Conservation (phyloP, 257 asterid species). For the Primulina huaijiensis region DNA sequence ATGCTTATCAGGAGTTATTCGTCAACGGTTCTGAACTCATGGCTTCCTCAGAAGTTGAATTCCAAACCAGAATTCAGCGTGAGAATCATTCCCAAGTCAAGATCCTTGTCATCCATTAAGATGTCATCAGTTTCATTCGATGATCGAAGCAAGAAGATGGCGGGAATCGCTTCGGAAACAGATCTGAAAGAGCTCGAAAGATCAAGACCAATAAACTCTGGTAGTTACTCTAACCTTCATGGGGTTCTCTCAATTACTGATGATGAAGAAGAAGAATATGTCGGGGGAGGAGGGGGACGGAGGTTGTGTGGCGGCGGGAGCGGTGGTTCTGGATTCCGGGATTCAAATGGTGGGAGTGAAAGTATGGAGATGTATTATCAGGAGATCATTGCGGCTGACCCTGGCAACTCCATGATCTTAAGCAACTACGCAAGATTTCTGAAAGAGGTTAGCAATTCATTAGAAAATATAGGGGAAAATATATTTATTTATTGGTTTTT, state of each 20-base stretch:
- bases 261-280: constrained; percentile 19
- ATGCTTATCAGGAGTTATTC: constrained; percentile 51
- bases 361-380: constrained; percentile 39
- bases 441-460: too few relatives aligned
- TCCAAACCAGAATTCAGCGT: constrained; percentile 20
- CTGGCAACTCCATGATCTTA: constrained; percentile 42
- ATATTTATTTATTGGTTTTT: too few relatives aligned
- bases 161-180: constrained; percentile 19
- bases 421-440: constrained; percentile 52
- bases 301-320: constrained; percentile 18
- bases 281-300: constrained; percentile 25
- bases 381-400: constrained; percentile 44
- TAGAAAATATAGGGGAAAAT: too few relatives aligned
- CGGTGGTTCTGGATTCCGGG: constrained; percentile 26
- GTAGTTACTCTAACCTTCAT: constrained; percentile 25
- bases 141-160: constrained; percentile 12
- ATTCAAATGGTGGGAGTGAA: constrained; percentile 24
- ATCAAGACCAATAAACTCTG: not conserved
- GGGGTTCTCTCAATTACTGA: constrained; percentile 17
- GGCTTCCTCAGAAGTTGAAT: constrained; percentile 13
- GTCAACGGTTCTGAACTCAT: constrained; percentile 34
- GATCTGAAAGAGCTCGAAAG: constrained; percentile 18
- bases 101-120: constrained; percentile 16
- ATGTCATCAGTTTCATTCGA: not conserved
- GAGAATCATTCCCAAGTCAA: constrained; percentile 15